Evolutionary conservation across 805 yeast genomes (phyloP).

Genomic region (Candida caryicola): DNA sequence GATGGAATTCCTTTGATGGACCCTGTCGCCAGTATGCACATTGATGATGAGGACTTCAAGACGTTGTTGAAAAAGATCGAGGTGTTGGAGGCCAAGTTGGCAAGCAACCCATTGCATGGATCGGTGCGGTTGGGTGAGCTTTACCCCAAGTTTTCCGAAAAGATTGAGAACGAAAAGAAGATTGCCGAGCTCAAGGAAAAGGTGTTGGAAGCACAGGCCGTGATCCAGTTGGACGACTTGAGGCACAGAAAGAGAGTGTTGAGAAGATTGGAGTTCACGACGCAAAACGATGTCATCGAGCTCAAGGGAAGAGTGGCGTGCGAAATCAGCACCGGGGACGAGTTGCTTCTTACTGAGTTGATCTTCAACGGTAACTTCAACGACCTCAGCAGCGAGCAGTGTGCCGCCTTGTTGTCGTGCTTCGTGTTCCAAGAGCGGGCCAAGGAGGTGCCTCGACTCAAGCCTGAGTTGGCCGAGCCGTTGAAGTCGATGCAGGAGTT

Average conservation of each 20-base stretch:
- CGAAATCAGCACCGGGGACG: conserved; percentile 90
- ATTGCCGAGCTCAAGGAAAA: conserved; percentile 60
- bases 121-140: conserved; percentile 59
- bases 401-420: conserved; percentile 89
- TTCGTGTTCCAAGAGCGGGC: conserved; percentile 97
- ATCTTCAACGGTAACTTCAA: conserved; percentile 94
- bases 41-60: conserved; percentile 75
- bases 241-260: conserved; percentile 90
- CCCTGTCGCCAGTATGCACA: conserved; percentile 90
- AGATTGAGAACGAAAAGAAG: conserved; percentile 58
- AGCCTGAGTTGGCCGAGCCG: conserved; percentile 92
- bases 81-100: conserved; percentile 72
- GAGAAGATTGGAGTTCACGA: conserved; percentile 86
- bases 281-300: conserved; percentile 85
- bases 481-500: conserved; percentile 82
- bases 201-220: conserved; percentile 81
- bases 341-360: conserved; percentile 80
- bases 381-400: conserved; percentile 82
- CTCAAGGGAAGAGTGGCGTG: conserved; percentile 97
- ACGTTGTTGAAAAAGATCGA: conserved; percentile 72
- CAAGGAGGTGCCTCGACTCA: conserved; percentile 79
- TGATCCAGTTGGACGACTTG: conserved; percentile 90
- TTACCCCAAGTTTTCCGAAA: conserved; percentile 62
- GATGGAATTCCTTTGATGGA: conserved; percentile 91
- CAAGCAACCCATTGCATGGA: conserved; percentile 64